phyloP scores from a whole-genome alignment of 106 monocot genomes.

The Alisma plantagoaquatica region DNA sequence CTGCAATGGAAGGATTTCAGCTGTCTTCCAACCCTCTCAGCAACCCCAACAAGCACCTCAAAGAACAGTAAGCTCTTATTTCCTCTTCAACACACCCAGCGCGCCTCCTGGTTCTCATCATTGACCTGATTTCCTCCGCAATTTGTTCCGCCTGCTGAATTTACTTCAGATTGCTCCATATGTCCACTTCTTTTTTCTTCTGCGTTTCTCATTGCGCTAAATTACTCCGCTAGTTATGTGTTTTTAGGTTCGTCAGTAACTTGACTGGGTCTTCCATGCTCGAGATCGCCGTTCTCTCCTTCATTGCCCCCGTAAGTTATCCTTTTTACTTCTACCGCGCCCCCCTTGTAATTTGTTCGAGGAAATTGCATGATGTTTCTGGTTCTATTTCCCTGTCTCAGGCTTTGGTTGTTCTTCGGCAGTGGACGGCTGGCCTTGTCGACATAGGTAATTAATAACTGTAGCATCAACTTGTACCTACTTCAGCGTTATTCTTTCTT shows the following conservation, averaged over 20 bases:
- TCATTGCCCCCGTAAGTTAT: conserved; percentile 55
- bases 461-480: not conserved
- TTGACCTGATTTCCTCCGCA: not conserved
- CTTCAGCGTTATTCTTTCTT: conserved; percentile 2
- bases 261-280: conserved; percentile 80
- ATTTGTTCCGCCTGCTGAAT: too few species aligned
- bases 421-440: conserved; percentile 33
- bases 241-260: conserved; percentile 87
- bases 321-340: not conserved
- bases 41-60: conserved; percentile 47
- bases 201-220: not conserved
- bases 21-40: conserved; percentile 14
- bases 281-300: conserved; percentile 75
- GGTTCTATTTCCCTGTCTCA: conserved; percentile 13
- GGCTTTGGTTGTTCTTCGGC: conserved; percentile 58
- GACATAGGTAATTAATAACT: conserved; percentile 6
- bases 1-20: too few species aligned
- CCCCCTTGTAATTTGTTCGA: not conserved
- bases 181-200: not conserved
- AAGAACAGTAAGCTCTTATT: conserved; percentile 43
- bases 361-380: not conserved
- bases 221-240: not conserved
- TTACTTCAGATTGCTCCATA: too few species aligned
- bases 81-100: not conserved
- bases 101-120: not conserved